Percentiles rank a stretch among this genome's conserved stretches.
These are phyloP conservation scores for Candida smagusa DNA, from an alignment of 1,139 yeast species.

Conservation along the genomic window DNA sequence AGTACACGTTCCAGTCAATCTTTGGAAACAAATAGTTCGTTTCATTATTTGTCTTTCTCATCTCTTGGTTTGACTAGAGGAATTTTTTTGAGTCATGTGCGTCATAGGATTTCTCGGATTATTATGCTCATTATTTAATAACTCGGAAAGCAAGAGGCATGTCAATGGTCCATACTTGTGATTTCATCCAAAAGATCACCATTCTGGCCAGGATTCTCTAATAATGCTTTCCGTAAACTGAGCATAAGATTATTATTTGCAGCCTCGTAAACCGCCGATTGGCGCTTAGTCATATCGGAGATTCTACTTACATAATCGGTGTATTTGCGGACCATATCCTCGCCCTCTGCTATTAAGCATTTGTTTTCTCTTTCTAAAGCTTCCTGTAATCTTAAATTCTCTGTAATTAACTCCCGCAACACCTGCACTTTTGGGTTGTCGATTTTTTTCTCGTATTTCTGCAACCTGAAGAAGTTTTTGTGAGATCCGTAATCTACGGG, in stretches of 20 bases:
- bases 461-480: background rate
- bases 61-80: too few species aligned
- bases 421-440: background rate
- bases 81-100: too few species aligned
- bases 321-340: constrained; percentile 8
- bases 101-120: too few species aligned
- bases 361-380: constrained; percentile 4
- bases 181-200: background rate
- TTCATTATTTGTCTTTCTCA: too few species aligned
- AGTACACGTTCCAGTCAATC: too few species aligned
- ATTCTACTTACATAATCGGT: constrained; percentile 7
- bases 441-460: background rate
- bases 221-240: constrained; percentile 2
- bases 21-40: too few species aligned
- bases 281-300: constrained; percentile 5
- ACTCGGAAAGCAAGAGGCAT: too few species aligned
- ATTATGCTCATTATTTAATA: too few species aligned
- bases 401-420: background rate
- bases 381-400: constrained; percentile 1
- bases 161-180: too few species aligned
- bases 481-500: too few species aligned
- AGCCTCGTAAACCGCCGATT: background rate
- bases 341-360: constrained; percentile 8
- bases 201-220: constrained; percentile 1
- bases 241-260: constrained; percentile 1